phyloP scores from a whole-genome alignment of 139 green algal genomes.

The Desmodesmus armatus region DNA sequence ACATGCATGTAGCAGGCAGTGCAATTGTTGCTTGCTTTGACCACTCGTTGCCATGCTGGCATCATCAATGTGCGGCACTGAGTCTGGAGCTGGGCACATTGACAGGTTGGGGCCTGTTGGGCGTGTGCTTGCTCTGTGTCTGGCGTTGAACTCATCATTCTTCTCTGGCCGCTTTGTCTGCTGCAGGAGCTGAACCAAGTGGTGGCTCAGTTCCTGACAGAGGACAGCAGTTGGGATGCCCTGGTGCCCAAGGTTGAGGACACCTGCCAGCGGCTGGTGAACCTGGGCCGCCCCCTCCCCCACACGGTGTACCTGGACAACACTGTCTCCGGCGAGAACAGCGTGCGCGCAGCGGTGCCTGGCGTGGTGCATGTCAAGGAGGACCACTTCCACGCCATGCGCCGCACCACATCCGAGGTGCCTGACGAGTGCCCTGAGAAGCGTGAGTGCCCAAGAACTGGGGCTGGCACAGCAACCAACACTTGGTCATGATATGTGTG shows the following conservation, averaged over 20 bases:
- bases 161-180: background rate
- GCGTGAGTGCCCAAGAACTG: too few relatives aligned
- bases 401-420: background rate
- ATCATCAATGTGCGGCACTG: too few relatives aligned
- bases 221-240: constrained; percentile 4
- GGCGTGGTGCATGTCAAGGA: background rate
- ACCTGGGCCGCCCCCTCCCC: background rate
- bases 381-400: constrained; percentile 10
- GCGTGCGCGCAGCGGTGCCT: background rate
- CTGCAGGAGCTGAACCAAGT: background rate
- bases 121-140: background rate
- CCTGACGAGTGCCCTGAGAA: constrained; percentile 8
- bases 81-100: too few relatives aligned
- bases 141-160: background rate
- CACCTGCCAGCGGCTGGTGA: background rate
- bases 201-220: background rate
- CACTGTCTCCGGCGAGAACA: background rate
- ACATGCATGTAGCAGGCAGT: background rate
- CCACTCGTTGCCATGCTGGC: background rate
- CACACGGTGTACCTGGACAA: constrained; percentile 2
- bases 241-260: constrained; percentile 13
- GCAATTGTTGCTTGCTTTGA: background rate
- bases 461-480: too few relatives aligned
- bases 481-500: too few relatives aligned
- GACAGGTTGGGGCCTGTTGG: too few relatives aligned